Evolutionary conservation across 2,329 filamentous ascomycete species (phyloP).

Genomic region (Xylariales sp.): DNA sequence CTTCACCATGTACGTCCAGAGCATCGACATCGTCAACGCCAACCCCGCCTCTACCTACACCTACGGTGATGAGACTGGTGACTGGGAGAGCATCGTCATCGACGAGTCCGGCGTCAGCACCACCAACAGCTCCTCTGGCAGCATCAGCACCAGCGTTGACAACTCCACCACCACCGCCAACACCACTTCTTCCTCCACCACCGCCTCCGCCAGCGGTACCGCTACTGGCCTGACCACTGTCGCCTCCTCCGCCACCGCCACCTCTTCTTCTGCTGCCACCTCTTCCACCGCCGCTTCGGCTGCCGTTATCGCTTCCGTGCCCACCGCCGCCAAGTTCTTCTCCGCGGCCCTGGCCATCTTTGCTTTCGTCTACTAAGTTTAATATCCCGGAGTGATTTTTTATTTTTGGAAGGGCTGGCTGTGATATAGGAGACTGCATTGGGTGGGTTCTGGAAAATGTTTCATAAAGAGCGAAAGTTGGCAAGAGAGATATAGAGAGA

Average conservation of each 20-base stretch:
- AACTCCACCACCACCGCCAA: not conserved
- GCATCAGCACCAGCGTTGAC: not conserved
- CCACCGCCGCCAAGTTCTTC: not conserved
- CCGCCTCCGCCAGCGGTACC: not conserved
- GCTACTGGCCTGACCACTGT: not conserved
- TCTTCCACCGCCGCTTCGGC: conserved; percentile 2
- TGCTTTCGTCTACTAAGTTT: not conserved
- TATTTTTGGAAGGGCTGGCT: not conserved
- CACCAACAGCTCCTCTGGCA: not conserved
- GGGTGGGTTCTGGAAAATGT: too few relatives aligned
- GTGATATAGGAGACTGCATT: not conserved
- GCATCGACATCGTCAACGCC: conserved; percentile 58
- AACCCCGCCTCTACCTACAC: conserved; percentile 7
- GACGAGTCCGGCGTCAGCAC: conserved; percentile 1
- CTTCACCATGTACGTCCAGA: conserved; percentile 57
- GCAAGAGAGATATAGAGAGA: too few relatives aligned
- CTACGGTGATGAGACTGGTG: conserved; percentile 6
- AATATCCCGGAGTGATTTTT: too few relatives aligned
- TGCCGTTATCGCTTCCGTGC: not conserved
- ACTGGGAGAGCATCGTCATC: conserved; percentile 3
- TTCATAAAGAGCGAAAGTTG: too few relatives aligned
- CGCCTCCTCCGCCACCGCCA: not conserved
- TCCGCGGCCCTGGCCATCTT: not conserved
- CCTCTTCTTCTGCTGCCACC: not conserved
- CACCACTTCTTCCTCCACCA: not conserved